Evolutionary conservation across 805 yeast species (phyloP).

Genomic region (Zygotorulaspora florentina): DNA sequence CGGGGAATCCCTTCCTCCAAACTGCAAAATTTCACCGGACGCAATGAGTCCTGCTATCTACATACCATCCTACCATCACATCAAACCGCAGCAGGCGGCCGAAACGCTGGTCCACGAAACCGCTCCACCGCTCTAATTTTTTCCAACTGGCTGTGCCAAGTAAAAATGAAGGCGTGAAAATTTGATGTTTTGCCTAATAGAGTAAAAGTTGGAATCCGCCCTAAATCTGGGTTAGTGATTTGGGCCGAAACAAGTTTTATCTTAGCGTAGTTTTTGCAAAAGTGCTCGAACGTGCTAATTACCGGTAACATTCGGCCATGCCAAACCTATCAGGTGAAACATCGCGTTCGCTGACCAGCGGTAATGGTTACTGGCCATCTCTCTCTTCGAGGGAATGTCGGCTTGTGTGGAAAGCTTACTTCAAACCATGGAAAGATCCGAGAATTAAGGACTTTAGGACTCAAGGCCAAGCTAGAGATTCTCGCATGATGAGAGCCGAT

Average conservation of each 20-base stretch:
- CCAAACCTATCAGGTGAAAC: too few species aligned
- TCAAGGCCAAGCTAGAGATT: too few species aligned
- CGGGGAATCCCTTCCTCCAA: too few species aligned
- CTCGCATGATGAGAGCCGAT: not conserved
- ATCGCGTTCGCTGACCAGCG: not conserved
- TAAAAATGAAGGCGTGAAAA: not conserved
- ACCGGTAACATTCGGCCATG: too few species aligned
- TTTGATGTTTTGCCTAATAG: slow-evolving; percentile 9
- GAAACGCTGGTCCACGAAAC: not conserved
- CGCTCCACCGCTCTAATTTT: not conserved
- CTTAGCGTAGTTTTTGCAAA: too few species aligned
- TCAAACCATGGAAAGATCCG: not conserved
- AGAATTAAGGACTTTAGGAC: not conserved
- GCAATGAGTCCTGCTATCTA: not conserved
- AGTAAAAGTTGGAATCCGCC: slow-evolving; percentile 3
- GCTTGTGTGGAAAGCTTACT: too few species aligned
- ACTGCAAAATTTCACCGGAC: too few species aligned
- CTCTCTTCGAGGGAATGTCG: too few species aligned
- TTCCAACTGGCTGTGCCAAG: slow-evolving; percentile 2
- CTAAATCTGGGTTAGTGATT: too few species aligned
- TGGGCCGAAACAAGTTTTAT: too few species aligned
- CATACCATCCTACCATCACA: slow-evolving; percentile 1
- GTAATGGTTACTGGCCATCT: not conserved
- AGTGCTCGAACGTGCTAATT: too few species aligned
- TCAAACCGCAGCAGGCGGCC: not conserved